These are phyloP conservation scores for Leccinellum luteum DNA, from an alignment of 768 basidiomycete genomes.

Conservation along the genomic window DNA sequence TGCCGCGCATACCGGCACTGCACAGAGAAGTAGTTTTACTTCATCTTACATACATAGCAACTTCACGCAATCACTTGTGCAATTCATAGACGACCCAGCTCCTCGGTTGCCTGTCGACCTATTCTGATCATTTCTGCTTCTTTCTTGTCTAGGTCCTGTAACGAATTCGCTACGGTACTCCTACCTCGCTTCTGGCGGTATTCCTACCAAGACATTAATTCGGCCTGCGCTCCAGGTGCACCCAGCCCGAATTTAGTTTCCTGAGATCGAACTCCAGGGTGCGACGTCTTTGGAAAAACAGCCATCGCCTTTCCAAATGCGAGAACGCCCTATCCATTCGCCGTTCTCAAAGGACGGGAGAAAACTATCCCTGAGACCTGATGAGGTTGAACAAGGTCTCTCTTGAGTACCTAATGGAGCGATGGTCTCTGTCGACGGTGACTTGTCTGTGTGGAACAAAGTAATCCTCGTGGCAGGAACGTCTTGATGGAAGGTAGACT, in stretches of 20 bases:
- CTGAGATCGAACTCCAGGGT: slow-evolving; percentile 58
- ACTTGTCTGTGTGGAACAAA: slow-evolving; percentile 47
- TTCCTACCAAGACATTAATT: too few species aligned
- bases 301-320: slow-evolving; percentile 33
- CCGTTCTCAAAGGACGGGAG: slow-evolving; percentile 38
- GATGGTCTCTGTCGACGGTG: slow-evolving; percentile 2
- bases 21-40: too few species aligned
- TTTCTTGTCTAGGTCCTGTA: slow-evolving; percentile 41
- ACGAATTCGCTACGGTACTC: slow-evolving; percentile 53
- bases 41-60: too few species aligned
- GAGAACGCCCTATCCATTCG: too few species aligned
- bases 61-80: neutral
- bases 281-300: slow-evolving; percentile 48
- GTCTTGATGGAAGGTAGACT: slow-evolving; percentile 48
- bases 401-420: slow-evolving; percentile 16
- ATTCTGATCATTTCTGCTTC: too few species aligned
- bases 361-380: slow-evolving; percentile 42
- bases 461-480: slow-evolving; percentile 57
- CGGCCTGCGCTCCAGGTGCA: slow-evolving; percentile 57
- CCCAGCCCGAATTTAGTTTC: slow-evolving; percentile 66
- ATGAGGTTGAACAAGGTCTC: slow-evolving; percentile 32
- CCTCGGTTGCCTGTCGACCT: slow-evolving; percentile 5
- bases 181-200: slow-evolving; percentile 65
- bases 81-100: slow-evolving; percentile 14
- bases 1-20: too few species aligned